Evolutionary conservation across 441 rosid species (phyloP), one percentile per base, ranked within the genome.

Genomic region (Arabidopsis hybrid): DNA sequence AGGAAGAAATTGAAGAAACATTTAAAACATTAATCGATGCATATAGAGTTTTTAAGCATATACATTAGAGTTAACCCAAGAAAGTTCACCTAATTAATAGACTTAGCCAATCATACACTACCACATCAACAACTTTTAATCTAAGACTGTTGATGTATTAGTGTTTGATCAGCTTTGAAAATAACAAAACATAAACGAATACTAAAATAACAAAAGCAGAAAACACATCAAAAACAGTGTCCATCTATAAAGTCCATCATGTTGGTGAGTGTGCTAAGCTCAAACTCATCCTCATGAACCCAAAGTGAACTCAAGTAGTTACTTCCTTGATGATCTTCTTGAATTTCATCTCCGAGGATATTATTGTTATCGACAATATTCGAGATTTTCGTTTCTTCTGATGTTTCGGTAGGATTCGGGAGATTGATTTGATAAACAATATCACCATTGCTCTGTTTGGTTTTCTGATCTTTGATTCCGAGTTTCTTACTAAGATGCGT

Each of bases 401-500:
- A 51, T 45, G 36, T 62, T 63, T 65, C 74, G 38, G 68, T 66
- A 14, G 82, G 79, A 32, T 34, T 73, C 56, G 59, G n/a, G 45
- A 72, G 52, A 46, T 63, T 47, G 59, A 76, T 62, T 52, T 68
- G 60, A 73, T 61, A 68, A 62, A 47, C 76, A 50, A 57, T 59
- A 14, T 71, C 68, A 71, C 32, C 77, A 55, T 17, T 72, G 60
- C 43, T 66, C 3, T 71, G 52, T 59, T 55, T 73, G 38, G 45
- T 18, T 42, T 32, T 83, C 56, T 66, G 75, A 51, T 79, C 72
- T 67, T 69, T 74, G 62, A 80, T 81, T 31, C 82, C 88, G 2
- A 82, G 81, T 79, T 79, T 87, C 73, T 85, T 90, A 82, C 88
- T 81, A 78, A 91, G 82, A 84, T 83, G 91, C 35, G 89, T 83